Evolutionary conservation across 2,329 filamentous ascomycete species (phyloP).

Genomic region (Pseudocercospora musae): DNA sequence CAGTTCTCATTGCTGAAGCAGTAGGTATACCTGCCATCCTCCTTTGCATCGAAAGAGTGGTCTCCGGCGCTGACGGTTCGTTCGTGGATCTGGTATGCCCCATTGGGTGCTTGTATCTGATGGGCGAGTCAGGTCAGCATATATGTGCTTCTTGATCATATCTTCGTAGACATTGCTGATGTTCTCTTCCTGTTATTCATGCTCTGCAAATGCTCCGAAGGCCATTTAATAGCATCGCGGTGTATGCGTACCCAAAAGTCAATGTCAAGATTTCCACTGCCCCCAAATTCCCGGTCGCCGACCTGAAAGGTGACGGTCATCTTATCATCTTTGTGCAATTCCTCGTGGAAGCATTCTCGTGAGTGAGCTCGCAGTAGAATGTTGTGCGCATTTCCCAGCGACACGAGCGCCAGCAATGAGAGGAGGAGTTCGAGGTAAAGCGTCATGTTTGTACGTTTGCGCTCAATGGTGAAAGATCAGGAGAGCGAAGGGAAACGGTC

Average conservation of each 20-base stretch:
- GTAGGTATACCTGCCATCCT: slow-evolving; percentile 89
- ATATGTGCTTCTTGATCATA: neutral
- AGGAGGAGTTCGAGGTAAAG: slow-evolving; percentile 39
- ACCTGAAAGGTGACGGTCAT: slow-evolving; percentile 99
- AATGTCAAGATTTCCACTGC: slow-evolving; percentile 89
- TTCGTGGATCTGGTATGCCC: slow-evolving; percentile 74
- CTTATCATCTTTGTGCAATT: slow-evolving; percentile 86
- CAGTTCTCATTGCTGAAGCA: slow-evolving; percentile 99
- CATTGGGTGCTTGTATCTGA: slow-evolving; percentile 74
- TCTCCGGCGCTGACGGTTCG: slow-evolving; percentile 84
- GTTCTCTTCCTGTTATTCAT: neutral
- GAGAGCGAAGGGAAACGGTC: slow-evolving; percentile 8
- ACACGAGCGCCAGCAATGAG: slow-evolving; percentile 56
- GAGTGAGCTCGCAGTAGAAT: slow-evolving; percentile 92
- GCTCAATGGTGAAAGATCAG: neutral
- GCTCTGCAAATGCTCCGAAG: neutral
- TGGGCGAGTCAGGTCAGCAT: slow-evolving; percentile 8
- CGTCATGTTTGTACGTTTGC: slow-evolving; percentile 19
- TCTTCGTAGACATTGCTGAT: neutral
- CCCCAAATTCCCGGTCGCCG: slow-evolving; percentile 92
- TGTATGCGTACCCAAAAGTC: slow-evolving; percentile 83
- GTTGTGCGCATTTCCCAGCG: slow-evolving; percentile 76
- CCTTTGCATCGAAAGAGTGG: slow-evolving; percentile 80
- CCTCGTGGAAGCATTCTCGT: slow-evolving; percentile 96
- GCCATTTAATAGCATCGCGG: neutral